These are phyloP conservation scores for Entomortierella lignicola DNA, from an alignment of 192 early-diverging fungal species.

Conservation along the genomic window DNA sequence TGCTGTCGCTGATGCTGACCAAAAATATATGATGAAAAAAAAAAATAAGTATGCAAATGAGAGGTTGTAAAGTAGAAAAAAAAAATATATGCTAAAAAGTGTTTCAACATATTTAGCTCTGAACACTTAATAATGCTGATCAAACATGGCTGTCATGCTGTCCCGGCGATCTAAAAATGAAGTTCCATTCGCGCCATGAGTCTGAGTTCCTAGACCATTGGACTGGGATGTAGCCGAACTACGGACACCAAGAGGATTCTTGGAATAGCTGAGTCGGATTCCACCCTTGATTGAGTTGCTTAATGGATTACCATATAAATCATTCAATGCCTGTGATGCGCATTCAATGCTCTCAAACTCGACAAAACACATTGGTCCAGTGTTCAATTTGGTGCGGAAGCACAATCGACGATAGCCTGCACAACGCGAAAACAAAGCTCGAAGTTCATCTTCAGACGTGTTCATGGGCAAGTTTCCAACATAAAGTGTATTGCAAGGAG, in stretches of 20 bases:
- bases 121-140: conserved; percentile 45
- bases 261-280: conserved; percentile 93
- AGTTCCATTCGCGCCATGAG: conserved; percentile 28
- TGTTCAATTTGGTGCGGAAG: conserved; percentile 85
- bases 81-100: no score
- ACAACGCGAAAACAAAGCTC: conserved; percentile 79
- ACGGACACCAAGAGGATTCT: conserved; percentile 96
- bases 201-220: conserved; percentile 34
- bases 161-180: conserved; percentile 45
- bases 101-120: no score
- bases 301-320: conserved; percentile 87
- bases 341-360: conserved; percentile 96
- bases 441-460: conserved; percentile 92
- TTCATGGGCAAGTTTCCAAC: conserved; percentile 94
- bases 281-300: conserved; percentile 91
- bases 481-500: conserved; percentile 98
- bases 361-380: conserved; percentile 98
- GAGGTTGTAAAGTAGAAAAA: not conserved
- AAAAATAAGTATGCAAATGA: not conserved
- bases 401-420: conserved; percentile 93
- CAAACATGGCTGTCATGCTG: conserved; percentile 56
- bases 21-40: conserved; percentile 5
- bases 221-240: conserved; percentile 43
- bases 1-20: not conserved
- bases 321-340: conserved; percentile 89